Percentiles rank a stretch among this genome's conserved stretches.
Evolutionary conservation across 2,329 filamentous ascomycete species (phyloP).

Genomic region (Acarospora socialis): DNA sequence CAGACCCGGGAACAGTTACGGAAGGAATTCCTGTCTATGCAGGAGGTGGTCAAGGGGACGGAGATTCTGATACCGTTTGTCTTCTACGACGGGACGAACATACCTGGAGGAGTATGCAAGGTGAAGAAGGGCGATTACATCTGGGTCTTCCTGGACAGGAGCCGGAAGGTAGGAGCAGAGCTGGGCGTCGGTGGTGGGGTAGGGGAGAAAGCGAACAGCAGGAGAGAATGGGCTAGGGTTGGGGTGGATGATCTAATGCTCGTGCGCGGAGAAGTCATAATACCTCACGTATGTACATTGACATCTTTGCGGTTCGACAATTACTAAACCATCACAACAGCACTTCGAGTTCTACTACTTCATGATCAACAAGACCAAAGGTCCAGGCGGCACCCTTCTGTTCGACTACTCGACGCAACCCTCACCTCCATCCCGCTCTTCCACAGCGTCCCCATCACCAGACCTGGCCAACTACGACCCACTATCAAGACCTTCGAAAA

Average conservation of each 20-base stretch:
- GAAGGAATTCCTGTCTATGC: slow-evolving; percentile 67
- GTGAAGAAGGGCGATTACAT: slow-evolving; percentile 87
- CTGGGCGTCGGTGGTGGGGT: slow-evolving; percentile 53
- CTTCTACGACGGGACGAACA: slow-evolving; percentile 90
- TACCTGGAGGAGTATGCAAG: slow-evolving; percentile 66
- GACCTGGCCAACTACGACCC: slow-evolving; percentile 26
- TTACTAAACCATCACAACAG: slow-evolving; percentile 32
- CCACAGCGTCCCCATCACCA: slow-evolving; percentile 21
- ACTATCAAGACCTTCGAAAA: slow-evolving; percentile 23
- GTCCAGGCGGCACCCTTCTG: slow-evolving; percentile 55
- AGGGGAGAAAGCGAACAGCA: slow-evolving; percentile 45
- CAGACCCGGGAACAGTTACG: slow-evolving; percentile 59
- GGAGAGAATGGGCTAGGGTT: slow-evolving; percentile 79
- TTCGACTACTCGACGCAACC: slow-evolving; percentile 51
- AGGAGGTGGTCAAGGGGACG: slow-evolving; percentile 75
- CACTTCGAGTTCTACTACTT: slow-evolving; percentile 98
- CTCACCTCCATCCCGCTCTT: slow-evolving; percentile 10
- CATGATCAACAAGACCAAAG: slow-evolving; percentile 70
- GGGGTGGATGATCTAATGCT: slow-evolving; percentile 93
- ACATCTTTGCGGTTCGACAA: slow-evolving; percentile 2
- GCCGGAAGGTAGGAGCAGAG: slow-evolving; percentile 77
- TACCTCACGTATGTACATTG: slow-evolving; percentile 58
- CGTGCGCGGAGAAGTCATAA: slow-evolving; percentile 76
- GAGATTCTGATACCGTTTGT: slow-evolving; percentile 90
- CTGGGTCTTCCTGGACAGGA: slow-evolving; percentile 87